Evolutionary conservation across 352 stramenopile species (phyloP).

Genomic region (Pythium grandisporangium): DNA sequence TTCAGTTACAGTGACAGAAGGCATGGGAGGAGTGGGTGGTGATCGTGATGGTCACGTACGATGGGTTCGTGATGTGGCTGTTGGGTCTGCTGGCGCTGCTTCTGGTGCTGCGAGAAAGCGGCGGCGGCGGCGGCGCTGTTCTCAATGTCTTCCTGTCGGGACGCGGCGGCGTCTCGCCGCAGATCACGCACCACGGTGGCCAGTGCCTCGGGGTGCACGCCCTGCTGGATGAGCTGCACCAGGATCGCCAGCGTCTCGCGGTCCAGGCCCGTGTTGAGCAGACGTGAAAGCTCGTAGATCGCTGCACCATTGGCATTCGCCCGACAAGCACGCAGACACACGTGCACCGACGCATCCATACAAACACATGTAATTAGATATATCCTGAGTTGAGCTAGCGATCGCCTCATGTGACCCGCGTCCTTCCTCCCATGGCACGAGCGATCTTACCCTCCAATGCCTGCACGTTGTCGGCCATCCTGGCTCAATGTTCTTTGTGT

Average conservation of each 20-base stretch:
- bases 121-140: background rate
- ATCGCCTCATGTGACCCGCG: too few relatives aligned
- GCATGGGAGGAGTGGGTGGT: too few relatives aligned
- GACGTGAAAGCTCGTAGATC: constrained; percentile 84
- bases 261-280: constrained; percentile 88
- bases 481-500: too few relatives aligned
- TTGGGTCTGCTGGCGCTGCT: background rate
- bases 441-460: background rate
- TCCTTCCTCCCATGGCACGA: too few relatives aligned
- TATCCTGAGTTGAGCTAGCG: too few relatives aligned
- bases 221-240: constrained; percentile 82
- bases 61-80: background rate
- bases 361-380: too few relatives aligned
- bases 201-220: constrained; percentile 86
- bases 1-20: too few relatives aligned
- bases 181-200: constrained; percentile 87
- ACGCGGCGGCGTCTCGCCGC: constrained; percentile 44
- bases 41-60: constrained; percentile 7
- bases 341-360: background rate
- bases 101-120: background rate
- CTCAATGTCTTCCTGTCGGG: background rate
- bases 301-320: constrained; percentile 18
- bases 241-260: constrained; percentile 84
- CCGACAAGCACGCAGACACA: background rate
- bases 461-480: background rate